Evolutionary conservation across 2,329 filamentous ascomycete genomes (phyloP), one percentile per base, ranked within the genome.

Genomic region (Alternaria atra): DNA sequence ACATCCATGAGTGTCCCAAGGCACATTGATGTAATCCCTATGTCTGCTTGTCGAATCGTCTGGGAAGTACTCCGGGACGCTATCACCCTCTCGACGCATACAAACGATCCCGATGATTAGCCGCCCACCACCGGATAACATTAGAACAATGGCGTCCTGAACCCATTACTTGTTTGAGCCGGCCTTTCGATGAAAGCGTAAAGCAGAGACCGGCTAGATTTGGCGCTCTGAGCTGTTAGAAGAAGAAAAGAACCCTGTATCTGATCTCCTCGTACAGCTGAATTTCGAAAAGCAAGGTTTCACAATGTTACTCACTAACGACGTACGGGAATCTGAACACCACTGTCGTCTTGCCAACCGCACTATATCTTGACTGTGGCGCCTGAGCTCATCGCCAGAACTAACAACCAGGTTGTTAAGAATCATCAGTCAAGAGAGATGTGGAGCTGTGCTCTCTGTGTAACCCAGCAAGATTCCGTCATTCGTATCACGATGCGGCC

Each of bases 401-500:
- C 39, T 25, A 25, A 50, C 20, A 1, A 50, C 2, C 20, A 15
- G 13, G 30, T 50, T 43, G 2, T 10, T 23, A 17, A 10, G 23
- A 10, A 59, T 27, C 40, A 39, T n/a, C 35, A 34, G 17, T 30
- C 42, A 29, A 48, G 20, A 35, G 10, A 37, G 5, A 17, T 1
- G 40, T 43, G 46, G 30, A 46, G 30, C 37, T 48, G 35, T 52
- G 17, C 48, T 17, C 48, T 17, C 20, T 50, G 53, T 30, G 44
- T 57, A 53, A 46, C 32, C 23, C 30, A 40, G 17, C 23, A 48
- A 35, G 25, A 27, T 44, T 43, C 39, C 30, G 53, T 20, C 43
- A 44, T 25, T 29, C 20, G 60, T 56, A 27, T 47, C 52, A 57
- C 60, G 30, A 53, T 35, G 5, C 12, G 27, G 39, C 34, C 13